Percentiles rank a stretch among this genome's conserved stretches.
Conservation (phyloP, 1,284 basidiomycete genomes). For the Boletus hoseneyae region DNA sequence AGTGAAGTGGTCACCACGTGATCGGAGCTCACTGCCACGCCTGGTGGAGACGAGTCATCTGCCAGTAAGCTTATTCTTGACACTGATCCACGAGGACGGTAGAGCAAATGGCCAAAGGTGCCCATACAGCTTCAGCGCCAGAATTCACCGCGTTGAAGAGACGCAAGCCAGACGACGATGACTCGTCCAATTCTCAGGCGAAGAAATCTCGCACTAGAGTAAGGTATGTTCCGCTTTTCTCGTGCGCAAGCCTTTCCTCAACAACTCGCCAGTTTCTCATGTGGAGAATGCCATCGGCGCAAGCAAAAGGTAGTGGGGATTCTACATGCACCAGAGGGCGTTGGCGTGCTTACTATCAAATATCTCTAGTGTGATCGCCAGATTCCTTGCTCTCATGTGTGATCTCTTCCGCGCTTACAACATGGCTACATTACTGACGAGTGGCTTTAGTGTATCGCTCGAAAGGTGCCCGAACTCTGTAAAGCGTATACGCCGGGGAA, state of each 20-base stretch:
- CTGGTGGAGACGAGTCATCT: neutral
- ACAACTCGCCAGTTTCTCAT: slow-evolving; percentile 63
- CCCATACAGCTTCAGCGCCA: slow-evolving; percentile 11
- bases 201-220: slow-evolving; percentile 77
- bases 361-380: slow-evolving; percentile 69
- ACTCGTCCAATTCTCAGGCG: slow-evolving; percentile 37
- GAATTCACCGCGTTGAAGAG: slow-evolving; percentile 44
- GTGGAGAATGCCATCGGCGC: slow-evolving; percentile 78
- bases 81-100: slow-evolving; percentile 31
- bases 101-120: slow-evolving; percentile 27
- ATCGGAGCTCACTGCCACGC: slow-evolving; percentile 10
- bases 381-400: slow-evolving; percentile 75
- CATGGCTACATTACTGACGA: slow-evolving; percentile 13
- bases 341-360: slow-evolving; percentile 20
- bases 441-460: slow-evolving; percentile 60
- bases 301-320: slow-evolving; percentile 65
- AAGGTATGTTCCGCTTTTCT: slow-evolving; percentile 41
- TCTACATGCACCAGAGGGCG: slow-evolving; percentile 5
- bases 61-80: slow-evolving; percentile 10
- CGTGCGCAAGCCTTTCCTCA: slow-evolving; percentile 6
- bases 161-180: slow-evolving; percentile 64
- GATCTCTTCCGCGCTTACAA: slow-evolving; percentile 8
- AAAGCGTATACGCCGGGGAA: slow-evolving; percentile 84
- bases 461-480: slow-evolving; percentile 81
- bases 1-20: slow-evolving; percentile 23